Evolutionary conservation across 208 protist genomes (phyloP), one percentile per base, ranked within the genome.

Genomic region (Trypanosoma boissoni): DNA sequence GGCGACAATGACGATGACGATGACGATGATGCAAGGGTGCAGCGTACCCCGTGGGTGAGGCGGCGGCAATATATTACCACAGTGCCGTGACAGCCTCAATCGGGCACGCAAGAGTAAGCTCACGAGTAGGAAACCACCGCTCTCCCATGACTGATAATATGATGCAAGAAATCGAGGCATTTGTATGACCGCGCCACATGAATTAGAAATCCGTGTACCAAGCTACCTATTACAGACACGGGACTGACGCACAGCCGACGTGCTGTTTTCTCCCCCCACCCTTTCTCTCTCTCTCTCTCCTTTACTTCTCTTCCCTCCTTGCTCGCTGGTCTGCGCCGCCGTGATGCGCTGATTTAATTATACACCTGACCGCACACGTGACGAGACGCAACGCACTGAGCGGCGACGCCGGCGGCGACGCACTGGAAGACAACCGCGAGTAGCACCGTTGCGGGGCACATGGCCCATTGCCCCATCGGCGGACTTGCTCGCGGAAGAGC

Each of bases 401-500:
- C 42, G 49, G 27, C 41, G 39, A 10, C 34, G 18, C 18, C 37
- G 10, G 16, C 42, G 36, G 2, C 3, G 34, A 39, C 34, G 12
- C 8, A 6, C 8, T 6, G 34, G 34, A 57, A 20, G 2, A 24
- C 0, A 2, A 49, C 58, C 48, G 48, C 26, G 48, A 29, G 58
- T 55, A 64, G 48, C 58, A 64, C 58, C 48, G 41, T 60, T 57
- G 59, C 59, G 58, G 44, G 37, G 32, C 51, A 56, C 51, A n/a
- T 32, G n/a, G n/a, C n/a, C 52, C 29, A 73, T 50, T 56, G 62
- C 67, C 29, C 45, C 23, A 54, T 37, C 43, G 44, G 67, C 58
- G 48, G 62, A 56, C 45, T 73, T 60, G 45, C 60, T 66, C 53
- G 27, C 58, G 66, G 74, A 43, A 80, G 68, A 73, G 10, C n/a